These are phyloP conservation scores for barley (Hordeum vulgare) DNA, from an alignment of 176 grass and related monocot species.

Conservation along the genomic window DNA sequence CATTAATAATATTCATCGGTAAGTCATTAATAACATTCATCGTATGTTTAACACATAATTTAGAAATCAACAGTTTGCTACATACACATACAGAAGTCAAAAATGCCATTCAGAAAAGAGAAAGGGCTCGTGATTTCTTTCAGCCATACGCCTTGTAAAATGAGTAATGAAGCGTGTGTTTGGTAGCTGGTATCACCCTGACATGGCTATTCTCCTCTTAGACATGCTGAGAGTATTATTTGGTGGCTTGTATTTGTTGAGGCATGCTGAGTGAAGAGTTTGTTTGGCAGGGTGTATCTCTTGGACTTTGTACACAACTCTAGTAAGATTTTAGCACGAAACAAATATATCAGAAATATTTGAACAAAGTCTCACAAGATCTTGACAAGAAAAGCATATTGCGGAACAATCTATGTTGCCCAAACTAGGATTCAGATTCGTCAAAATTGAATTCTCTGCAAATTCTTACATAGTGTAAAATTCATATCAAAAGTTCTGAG, in stretches of 20 bases:
- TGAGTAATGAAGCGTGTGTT: not conserved
- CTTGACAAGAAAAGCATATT: not conserved
- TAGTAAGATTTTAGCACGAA: not conserved
- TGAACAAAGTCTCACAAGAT: not conserved
- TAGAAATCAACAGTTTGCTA: conserved; percentile 11
- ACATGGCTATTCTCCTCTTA: not conserved
- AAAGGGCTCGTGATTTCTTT: conserved; percentile 21
- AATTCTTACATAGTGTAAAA: not conserved
- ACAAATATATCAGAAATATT: not conserved
- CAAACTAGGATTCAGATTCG: not conserved
- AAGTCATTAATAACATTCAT: conserved; percentile 23
- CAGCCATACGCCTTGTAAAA: not conserved
- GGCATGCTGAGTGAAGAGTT: not conserved
- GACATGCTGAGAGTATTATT: not conserved
- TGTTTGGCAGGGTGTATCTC: not conserved
- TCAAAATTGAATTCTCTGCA: not conserved
- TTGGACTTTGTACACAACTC: not conserved
- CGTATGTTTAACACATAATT: not conserved
- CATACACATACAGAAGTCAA: not conserved
- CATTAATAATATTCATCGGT: not conserved
- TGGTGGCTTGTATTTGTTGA: not conserved
- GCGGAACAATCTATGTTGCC: not conserved
- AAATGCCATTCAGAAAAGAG: not conserved
- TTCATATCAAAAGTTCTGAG: not conserved
- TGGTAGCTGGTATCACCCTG: not conserved